Conservation (phyloP, 345 rosid genomes). For the Turnera subulata region DNA sequence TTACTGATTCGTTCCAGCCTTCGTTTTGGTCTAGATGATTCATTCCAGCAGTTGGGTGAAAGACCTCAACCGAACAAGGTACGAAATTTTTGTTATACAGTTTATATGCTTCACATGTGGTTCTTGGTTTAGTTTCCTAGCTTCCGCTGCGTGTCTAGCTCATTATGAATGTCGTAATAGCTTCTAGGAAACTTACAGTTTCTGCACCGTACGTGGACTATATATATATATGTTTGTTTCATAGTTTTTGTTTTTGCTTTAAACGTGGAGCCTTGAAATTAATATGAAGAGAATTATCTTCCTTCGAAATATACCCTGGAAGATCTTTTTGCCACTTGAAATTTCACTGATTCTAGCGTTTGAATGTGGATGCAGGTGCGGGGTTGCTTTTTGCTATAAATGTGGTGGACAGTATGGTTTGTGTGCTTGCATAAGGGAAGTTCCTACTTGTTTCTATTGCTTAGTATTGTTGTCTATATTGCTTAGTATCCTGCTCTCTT, state of each 20-base stretch:
- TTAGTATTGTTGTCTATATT: background rate
- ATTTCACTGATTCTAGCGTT: background rate
- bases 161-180: background rate
- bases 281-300: too few species aligned
- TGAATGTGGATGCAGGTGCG: slow-evolving; percentile 17
- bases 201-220: background rate
- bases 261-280: background rate
- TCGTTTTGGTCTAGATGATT: too few species aligned
- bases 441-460: background rate
- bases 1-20: too few species aligned
- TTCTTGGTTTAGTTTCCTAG: too few species aligned
- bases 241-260: background rate
- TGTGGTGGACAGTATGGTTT: slow-evolving; percentile 22
- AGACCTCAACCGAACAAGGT: too few species aligned
- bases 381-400: slow-evolving; percentile 23
- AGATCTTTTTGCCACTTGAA: too few species aligned
- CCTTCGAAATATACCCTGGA: too few species aligned
- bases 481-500: too few species aligned
- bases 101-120: too few species aligned
- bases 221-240: background rate
- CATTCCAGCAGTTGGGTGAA: too few species aligned
- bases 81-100: too few species aligned
- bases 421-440: slow-evolving; percentile 19
- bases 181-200: background rate
- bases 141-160: background rate